These are phyloP conservation scores for Trichopus zeylanicus DNA, from an alignment of 116 monocot genomes.

Conservation along the genomic window DNA sequence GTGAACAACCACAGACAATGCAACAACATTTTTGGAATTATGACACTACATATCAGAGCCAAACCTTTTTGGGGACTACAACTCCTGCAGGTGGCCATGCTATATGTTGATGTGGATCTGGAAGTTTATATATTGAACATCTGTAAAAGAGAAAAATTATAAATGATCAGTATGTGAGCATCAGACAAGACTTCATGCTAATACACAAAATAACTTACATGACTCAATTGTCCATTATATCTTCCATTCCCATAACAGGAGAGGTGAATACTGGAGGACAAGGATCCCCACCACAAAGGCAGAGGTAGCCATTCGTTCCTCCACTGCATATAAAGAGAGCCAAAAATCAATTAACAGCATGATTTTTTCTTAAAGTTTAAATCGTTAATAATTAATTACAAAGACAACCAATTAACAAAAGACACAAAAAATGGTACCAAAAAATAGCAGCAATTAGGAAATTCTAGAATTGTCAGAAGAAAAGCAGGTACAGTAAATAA, in stretches of 20 bases:
- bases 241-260: conserved; percentile 78
- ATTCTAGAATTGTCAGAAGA: too few relatives aligned
- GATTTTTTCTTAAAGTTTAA: not conserved
- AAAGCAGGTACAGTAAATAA: too few relatives aligned
- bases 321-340: conserved; percentile 42
- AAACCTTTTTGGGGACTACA: conserved; percentile 81
- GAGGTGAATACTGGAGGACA: conserved; percentile 92
- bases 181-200: not conserved
- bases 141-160: conserved; percentile 25
- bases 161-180: not conserved
- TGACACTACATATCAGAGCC: too few relatives aligned
- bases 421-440: too few relatives aligned
- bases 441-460: too few relatives aligned
- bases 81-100: conserved; percentile 68
- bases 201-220: conserved; percentile 41
- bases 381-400: too few relatives aligned
- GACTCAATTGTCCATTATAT: conserved; percentile 93
- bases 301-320: conserved; percentile 93
- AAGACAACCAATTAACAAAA: too few relatives aligned
- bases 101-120: conserved; percentile 82
- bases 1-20: too few relatives aligned
- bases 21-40: too few relatives aligned
- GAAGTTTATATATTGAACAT: conserved; percentile 81
- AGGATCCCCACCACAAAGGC: conserved; percentile 76
- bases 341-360: not conserved